phyloP scores from a whole-genome alignment of 129 eudicot genomes.

The Ambrosia artemisiifolia region DNA sequence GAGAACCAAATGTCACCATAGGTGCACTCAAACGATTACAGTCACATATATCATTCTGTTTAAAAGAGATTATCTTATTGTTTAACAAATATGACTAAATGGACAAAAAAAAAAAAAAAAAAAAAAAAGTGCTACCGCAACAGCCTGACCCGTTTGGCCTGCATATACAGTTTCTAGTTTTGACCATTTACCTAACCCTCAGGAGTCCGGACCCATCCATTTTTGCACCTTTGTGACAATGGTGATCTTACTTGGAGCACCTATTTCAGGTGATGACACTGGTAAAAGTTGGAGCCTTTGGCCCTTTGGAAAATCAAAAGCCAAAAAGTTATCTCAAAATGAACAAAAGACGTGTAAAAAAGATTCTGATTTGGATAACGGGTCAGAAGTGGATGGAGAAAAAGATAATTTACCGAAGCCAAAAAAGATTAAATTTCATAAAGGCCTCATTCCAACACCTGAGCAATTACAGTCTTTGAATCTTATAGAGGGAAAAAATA shows the following conservation, averaged over 20 bases:
- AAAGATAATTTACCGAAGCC: conserved; percentile 29
- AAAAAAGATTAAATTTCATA: conserved; percentile 33
- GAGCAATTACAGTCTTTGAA: conserved; percentile 78
- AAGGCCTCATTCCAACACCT: conserved; percentile 61
- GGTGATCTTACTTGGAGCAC: conserved; percentile 20
- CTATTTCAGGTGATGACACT: conserved; percentile 41
- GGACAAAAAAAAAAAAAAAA: background rate
- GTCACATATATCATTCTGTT: background rate
- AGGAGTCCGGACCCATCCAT: background rate
- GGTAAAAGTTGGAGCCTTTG: conserved; percentile 59
- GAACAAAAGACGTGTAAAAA: conserved; percentile 11
- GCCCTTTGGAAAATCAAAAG: conserved; percentile 63
- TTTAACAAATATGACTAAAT: background rate
- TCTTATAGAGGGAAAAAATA: conserved; percentile 75
- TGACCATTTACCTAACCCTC: background rate
- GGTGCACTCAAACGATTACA: background rate
- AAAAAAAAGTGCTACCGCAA: background rate
- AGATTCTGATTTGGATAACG: conserved; percentile 24
- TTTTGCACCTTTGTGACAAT: background rate
- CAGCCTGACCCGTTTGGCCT: background rate
- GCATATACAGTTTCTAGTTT: background rate
- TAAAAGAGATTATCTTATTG: background rate
- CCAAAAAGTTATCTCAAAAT: conserved; percentile 28
- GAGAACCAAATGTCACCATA: background rate
- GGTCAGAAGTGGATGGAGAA: conserved; percentile 31